These are phyloP conservation scores for Clonostachys byssicola DNA, from an alignment of 2,329 filamentous ascomycete genomes.

Conservation along the genomic window DNA sequence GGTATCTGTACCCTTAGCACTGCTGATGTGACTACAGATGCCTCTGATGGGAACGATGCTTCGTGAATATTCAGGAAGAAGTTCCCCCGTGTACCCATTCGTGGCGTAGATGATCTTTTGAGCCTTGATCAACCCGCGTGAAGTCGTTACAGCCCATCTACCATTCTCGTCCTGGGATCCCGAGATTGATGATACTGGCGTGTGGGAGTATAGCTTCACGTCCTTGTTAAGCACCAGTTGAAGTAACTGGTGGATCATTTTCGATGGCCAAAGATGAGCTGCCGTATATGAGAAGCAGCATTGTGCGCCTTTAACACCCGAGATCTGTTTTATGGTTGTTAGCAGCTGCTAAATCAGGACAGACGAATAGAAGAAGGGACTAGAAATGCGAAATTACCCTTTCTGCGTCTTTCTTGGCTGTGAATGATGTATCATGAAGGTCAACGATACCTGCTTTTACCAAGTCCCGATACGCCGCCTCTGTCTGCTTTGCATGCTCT, in stretches of 20 bases:
- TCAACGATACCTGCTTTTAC: conserved; percentile 13
- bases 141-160: background rate
- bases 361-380: background rate
- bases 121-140: background rate
- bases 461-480: conserved; percentile 20
- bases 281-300: conserved; percentile 9
- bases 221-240: conserved; percentile 4
- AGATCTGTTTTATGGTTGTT: conserved; percentile 2
- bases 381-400: conserved; percentile 4
- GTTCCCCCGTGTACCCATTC: background rate
- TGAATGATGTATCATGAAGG: conserved; percentile 12
- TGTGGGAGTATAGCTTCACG: background rate
- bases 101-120: background rate
- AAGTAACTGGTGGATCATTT: conserved; percentile 8
- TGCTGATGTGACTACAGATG: conserved; percentile 51
- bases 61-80: background rate
- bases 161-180: background rate
- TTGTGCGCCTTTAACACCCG: conserved; percentile 17
- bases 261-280: conserved; percentile 8
- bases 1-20: conserved; percentile 7
- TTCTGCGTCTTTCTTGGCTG: conserved; percentile 20
- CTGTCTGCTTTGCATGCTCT: conserved; percentile 12
- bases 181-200: background rate
- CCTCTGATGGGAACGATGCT: conserved; percentile 14
- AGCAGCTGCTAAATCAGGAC: background rate